Evolutionary conservation across 2,329 filamentous ascomycete species (phyloP), one percentile per base, ranked within the genome.

Genomic region (Cadophora sp.): DNA sequence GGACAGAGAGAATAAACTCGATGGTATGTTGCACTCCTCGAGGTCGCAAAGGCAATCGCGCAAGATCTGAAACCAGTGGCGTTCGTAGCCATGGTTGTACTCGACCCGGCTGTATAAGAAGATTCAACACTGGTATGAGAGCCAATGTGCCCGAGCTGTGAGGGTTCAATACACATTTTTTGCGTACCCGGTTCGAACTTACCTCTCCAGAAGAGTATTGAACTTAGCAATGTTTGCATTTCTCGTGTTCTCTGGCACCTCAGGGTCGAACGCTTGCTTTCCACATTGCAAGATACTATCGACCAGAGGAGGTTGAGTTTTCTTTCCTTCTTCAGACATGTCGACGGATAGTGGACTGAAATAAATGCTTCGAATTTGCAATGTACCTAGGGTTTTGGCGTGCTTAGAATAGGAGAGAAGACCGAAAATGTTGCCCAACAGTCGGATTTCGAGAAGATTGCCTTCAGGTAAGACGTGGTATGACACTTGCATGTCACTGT

Each of bases 1-100:
- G 89, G 7, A 91, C 87, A 1, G 89, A 84, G 66, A 91, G 90
- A 43, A 93, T 82, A 73, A 92, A 92, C 74, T 92, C 90, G 68
- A 92, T 81, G 0, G 88, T 90, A 30, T 87, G 84, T 41, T 90
- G 84, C 16, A 93, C 88, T 20, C 90, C 90, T 68, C 87, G 83
- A 2, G 81, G 79, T 4, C 89, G 82, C 30, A 91, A 80, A 0
- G 90, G 90, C 11, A 92, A 74, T 14, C 82, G 75, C 1, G 89
- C 87, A 53, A 93, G 81, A 14, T 85, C 81, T 65, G 82, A 82
- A 71, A 89, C 81, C 1, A 92, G 75, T 50, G 82, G 82, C 20
- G 82, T 71, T 51, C 84, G 85, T n/a, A 92, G 80, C 87, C 87
- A 91, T 75, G 78, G 71, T 13, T 88, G 87, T 18, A 85, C 82